A percentile compares a stretch with the other conserved stretches of the same genome.
Evolutionary conservation across 2,329 filamentous ascomycete genomes (phyloP).

Genomic region (Coniochaeta prunicola): DNA sequence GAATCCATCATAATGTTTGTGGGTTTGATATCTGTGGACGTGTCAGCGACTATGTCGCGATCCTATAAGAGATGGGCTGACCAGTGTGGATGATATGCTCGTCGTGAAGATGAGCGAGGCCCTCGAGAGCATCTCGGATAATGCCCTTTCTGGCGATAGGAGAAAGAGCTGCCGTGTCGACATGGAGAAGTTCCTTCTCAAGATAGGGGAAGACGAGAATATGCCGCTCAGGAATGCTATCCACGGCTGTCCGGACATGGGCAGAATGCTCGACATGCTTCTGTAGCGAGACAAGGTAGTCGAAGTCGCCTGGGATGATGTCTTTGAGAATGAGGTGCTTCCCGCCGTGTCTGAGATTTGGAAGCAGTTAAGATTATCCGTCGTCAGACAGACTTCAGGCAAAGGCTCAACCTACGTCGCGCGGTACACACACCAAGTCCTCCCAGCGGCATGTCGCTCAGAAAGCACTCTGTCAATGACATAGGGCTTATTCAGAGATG

Average conservation of each 20-base stretch:
- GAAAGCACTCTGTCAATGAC: constrained; percentile 12
- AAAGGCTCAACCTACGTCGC: constrained; percentile 10
- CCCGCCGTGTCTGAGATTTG: constrained; percentile 8
- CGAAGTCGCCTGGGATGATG: constrained; percentile 10
- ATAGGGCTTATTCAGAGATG: constrained; percentile 10
- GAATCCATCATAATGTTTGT: constrained; percentile 12
- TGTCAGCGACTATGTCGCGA: constrained; percentile 4
- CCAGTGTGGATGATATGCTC: constrained; percentile 10
- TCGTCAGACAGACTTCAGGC: constrained; percentile 4
- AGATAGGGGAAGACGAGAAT: constrained; percentile 10
- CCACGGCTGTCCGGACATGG: constrained; percentile 9
- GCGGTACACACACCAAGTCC: constrained; percentile 10
- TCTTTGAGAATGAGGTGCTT: constrained; percentile 11
- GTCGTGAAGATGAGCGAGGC: constrained; percentile 9
- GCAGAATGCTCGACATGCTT: constrained; percentile 10
- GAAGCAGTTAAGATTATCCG: constrained; percentile 2
- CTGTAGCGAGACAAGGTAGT: constrained; percentile 8
- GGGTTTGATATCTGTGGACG: constrained; percentile 10
- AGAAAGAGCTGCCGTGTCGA: constrained; percentile 9
- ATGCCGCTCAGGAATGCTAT: constrained; percentile 10
- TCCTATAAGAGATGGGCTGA: constrained; percentile 3
- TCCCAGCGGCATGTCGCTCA: constrained; percentile 9
- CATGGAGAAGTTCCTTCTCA: constrained; percentile 9
- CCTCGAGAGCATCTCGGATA: constrained; percentile 7
- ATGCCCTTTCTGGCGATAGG: constrained; percentile 7